Conservation (phyloP, 495 filamentous ascomycete genomes). For the Talaromyces proteolyticus region DNA sequence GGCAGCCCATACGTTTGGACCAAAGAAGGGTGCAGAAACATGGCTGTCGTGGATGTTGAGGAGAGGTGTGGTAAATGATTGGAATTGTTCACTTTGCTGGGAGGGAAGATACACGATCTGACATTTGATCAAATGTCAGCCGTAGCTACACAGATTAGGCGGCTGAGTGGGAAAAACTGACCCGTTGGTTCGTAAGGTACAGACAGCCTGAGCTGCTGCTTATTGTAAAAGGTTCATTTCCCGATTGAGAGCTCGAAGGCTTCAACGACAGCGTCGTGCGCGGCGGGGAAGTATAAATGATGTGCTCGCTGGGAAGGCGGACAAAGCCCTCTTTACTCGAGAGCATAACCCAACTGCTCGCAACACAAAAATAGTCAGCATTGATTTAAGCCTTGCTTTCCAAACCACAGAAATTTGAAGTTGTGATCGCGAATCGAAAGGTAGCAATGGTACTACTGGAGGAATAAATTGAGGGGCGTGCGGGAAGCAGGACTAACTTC, state of each 20-base stretch:
- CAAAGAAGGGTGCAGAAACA: slow-evolving; percentile 87
- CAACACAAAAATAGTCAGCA: slow-evolving; percentile 1
- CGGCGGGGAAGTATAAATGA: slow-evolving; percentile 66
- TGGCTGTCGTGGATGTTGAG: slow-evolving; percentile 83
- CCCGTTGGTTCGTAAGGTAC: slow-evolving; percentile 87
- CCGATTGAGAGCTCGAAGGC: slow-evolving; percentile 52
- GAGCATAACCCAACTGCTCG: slow-evolving; percentile 73
- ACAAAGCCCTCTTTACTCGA: slow-evolving; percentile 58
- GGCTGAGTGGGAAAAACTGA: slow-evolving; percentile 32
- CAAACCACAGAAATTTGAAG: slow-evolving; percentile 9
- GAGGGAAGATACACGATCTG: slow-evolving; percentile 88
- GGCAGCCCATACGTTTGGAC: slow-evolving; percentile 88
- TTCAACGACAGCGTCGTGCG: slow-evolving; percentile 60
- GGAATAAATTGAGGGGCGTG: slow-evolving; percentile 11
- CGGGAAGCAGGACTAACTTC: slow-evolving; percentile 9
- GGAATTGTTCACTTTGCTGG: slow-evolving; percentile 58
- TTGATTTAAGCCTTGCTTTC: background rate
- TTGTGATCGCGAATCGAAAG: slow-evolving; percentile 3
- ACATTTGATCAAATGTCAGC: slow-evolving; percentile 3
- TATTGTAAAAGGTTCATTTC: slow-evolving; percentile 48
- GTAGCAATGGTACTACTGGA: slow-evolving; percentile 11
- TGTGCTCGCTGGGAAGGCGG: slow-evolving; percentile 62
- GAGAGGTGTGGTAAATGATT: slow-evolving; percentile 86
- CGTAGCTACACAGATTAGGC: background rate
- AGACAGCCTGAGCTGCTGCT: slow-evolving; percentile 56